A percentile compares a stretch with the other conserved stretches of the same genome.
These are phyloP conservation scores for Dioscorea alata DNA, from an alignment of 106 monocot genomes.

Conservation along the genomic window DNA sequence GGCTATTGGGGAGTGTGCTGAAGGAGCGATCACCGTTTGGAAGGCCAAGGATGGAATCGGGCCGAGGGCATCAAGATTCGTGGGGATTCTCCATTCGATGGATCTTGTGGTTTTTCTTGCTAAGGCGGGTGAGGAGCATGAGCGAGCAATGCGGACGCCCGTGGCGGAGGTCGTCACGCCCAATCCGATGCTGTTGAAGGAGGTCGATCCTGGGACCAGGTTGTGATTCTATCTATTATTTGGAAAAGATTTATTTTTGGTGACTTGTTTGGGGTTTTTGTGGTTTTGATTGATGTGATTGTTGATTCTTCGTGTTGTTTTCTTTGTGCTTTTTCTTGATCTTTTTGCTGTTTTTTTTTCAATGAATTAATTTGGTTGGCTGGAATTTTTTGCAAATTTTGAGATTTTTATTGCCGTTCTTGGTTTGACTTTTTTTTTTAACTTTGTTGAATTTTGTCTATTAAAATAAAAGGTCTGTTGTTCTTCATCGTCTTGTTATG, in stretches of 20 bases:
- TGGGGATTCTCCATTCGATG: conserved; percentile 38
- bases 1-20: conserved; percentile 43
- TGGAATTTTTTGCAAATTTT: too few species aligned
- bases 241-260: neutral
- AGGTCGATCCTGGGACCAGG: conserved; percentile 51
- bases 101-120: conserved; percentile 52
- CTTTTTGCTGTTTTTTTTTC: too few species aligned
- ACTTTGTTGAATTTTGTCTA: too few species aligned
- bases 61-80: conserved; percentile 24
- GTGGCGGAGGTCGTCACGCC: conserved; percentile 33
- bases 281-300: neutral
- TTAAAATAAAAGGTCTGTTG: too few species aligned
- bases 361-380: too few species aligned
- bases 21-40: conserved; percentile 55
- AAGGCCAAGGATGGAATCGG: neutral
- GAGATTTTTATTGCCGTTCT: too few species aligned
- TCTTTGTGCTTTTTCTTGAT: neutral
- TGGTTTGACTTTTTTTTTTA: too few species aligned
- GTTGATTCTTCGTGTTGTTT: neutral
- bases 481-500: too few species aligned
- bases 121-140: conserved; percentile 8
- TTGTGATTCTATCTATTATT: neutral
- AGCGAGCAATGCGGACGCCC: conserved; percentile 25
- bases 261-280: neutral
- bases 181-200: conserved; percentile 26